Base-by-base conservation (phyloP, 164 flowering plant species). In the Sedum album region DNA sequence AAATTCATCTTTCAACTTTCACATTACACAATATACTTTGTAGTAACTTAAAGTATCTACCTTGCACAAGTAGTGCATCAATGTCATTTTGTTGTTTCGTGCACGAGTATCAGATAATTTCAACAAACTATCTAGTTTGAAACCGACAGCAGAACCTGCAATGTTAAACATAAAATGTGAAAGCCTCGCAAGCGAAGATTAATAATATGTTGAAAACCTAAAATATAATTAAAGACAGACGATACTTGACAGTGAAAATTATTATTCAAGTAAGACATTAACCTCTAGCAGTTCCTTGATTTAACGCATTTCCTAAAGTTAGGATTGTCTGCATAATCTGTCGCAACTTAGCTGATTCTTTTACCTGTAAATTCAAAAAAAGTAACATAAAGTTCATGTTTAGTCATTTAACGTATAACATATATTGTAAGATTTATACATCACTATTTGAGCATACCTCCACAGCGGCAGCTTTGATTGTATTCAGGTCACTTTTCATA, bases 261-360 rank as follows among this genome's bases (percentile, higher is more conserved):
- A 55, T 6, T 55, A 21, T 55, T 15, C 33, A 14, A 28, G 60
- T 35, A 15, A 71, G 31, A 72, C 3, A 17, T 4, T 31, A 78
- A 94, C 99, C 99, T 77, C 99, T 75, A 66, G 97, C 93, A 66
- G 99, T 94, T 61, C 99, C 99, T 76, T 94, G 99, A 79, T 94
- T 94, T 76, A 94, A 76, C 64, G 99, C 99, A 82, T 94, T 94
- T 78, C 99, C 99, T 67, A 94, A 70, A 38, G 96, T 91, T 53
- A 94, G 89, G 74, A 94, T 90, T 18, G 99, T 94, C 79, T 91
- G 96, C 99, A 94, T 94, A 72, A 94, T 83, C 70, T 86, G 88
- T n/a, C 96, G 90, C 78, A 94, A 73, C 73, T 94, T 94, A 15
- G 68, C 75, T 41, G 99, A 94, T 62, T 90, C 96, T 71, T 86